Percentiles rank a stretch among this genome's conserved stretches.
These are phyloP conservation scores for Boletus subparvulus DNA, from an alignment of 768 basidiomycete genomes.

Conservation along the genomic window DNA sequence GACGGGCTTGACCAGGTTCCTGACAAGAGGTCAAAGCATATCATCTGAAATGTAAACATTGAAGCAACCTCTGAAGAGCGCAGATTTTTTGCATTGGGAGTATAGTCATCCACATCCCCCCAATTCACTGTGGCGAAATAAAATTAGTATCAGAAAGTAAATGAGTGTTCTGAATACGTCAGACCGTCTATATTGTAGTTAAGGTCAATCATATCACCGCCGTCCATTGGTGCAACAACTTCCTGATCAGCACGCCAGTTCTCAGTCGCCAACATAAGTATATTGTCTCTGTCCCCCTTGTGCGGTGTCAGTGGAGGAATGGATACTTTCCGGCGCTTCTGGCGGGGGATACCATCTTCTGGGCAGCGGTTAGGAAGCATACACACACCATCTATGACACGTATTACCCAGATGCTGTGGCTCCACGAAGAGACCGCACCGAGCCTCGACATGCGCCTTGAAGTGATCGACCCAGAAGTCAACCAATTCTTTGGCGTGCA, in stretches of 20 bases:
- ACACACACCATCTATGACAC: background rate
- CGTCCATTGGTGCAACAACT: slow-evolving; percentile 3
- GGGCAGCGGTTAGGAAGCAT: slow-evolving; percentile 3
- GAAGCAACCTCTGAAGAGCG: slow-evolving; percentile 64
- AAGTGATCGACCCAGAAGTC: slow-evolving; percentile 77
- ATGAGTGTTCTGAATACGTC: background rate
- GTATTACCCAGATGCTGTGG: slow-evolving; percentile 13
- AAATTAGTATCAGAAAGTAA: slow-evolving; percentile 7
- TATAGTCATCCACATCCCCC: slow-evolving; percentile 17
- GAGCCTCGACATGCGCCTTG: slow-evolving; percentile 66
- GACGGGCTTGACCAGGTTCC: slow-evolving; percentile 87
- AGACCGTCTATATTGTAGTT: slow-evolving; percentile 26
- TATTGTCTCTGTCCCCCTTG: background rate
- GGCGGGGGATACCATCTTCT: slow-evolving; percentile 40
- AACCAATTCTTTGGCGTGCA: slow-evolving; percentile 61
- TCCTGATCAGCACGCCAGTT: slow-evolving; percentile 18
- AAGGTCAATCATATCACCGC: slow-evolving; percentile 21
- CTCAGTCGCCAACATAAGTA: background rate
- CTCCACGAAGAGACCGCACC: slow-evolving; percentile 34
- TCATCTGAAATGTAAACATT: background rate
- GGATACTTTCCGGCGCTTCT: slow-evolving; percentile 48
- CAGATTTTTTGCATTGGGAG: slow-evolving; percentile 23
- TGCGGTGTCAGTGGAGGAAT: background rate
- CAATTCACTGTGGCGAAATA: slow-evolving; percentile 22
- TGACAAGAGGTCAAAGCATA: slow-evolving; percentile 31